Evolutionary conservation across 2,329 filamentous ascomycete species (phyloP).

Genomic region (Setomelanomma holmii): DNA sequence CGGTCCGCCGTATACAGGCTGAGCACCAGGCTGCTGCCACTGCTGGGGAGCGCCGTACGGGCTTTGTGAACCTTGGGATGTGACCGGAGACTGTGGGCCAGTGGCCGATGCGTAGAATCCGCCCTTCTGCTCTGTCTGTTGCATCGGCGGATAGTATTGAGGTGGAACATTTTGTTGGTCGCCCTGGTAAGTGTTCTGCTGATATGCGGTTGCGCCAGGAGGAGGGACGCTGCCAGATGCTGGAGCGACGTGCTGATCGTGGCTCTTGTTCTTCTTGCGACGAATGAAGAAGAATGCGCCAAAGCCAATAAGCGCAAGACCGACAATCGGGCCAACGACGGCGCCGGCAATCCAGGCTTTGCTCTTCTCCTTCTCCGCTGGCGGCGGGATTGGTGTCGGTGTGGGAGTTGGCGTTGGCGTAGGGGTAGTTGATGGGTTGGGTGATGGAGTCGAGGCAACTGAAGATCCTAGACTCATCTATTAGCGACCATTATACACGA

Average conservation of each 20-base stretch:
- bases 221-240: constrained; percentile 5
- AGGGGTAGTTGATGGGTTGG: not conserved
- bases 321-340: constrained; percentile 33
- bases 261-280: constrained; percentile 28
- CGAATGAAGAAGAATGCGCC: constrained; percentile 34
- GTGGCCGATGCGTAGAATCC: constrained; percentile 16
- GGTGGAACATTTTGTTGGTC: constrained; percentile 11
- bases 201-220: constrained; percentile 9
- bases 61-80: constrained; percentile 13
- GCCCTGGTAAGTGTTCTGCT: constrained; percentile 8
- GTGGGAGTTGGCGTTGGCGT: not conserved
- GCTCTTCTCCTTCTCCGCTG: constrained; percentile 11
- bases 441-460: not conserved
- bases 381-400: not conserved
- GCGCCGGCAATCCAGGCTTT: constrained; percentile 42
- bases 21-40: constrained; percentile 25
- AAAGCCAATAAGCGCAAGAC: constrained; percentile 31
- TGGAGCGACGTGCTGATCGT: constrained; percentile 3
- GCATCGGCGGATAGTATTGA: constrained; percentile 27
- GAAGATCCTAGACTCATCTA: not conserved
- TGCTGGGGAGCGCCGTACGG: constrained; percentile 19
- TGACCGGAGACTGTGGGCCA: constrained; percentile 17
- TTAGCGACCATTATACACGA: not conserved
- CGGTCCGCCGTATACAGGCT: constrained; percentile 16
- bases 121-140: constrained; percentile 25